These are phyloP conservation scores for Drosera spatulata DNA, from an alignment of 179 eudicot species.

Conservation along the genomic window DNA sequence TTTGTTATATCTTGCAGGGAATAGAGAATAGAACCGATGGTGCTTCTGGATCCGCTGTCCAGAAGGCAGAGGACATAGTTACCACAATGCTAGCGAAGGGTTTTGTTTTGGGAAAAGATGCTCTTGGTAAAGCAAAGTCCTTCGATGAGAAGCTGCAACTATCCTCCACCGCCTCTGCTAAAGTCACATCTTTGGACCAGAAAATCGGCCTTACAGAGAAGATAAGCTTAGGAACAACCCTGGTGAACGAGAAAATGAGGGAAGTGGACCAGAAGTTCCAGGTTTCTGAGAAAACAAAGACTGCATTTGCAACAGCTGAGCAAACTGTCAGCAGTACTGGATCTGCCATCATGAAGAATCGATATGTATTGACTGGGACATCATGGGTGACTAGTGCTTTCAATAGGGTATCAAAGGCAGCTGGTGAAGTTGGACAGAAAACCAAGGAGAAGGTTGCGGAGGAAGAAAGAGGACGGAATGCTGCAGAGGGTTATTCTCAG, in stretches of 20 bases:
- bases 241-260: conserved; percentile 46
- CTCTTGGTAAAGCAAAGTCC: conserved; percentile 50
- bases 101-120: conserved; percentile 53
- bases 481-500: too few relatives aligned
- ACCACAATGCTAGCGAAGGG: conserved; percentile 62
- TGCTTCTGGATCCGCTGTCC: conserved; percentile 20
- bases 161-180: conserved; percentile 45
- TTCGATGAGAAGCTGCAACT: conserved; percentile 60
- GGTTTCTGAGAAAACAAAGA: conserved; percentile 45
- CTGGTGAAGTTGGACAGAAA: conserved; percentile 40
- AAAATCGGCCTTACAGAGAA: conserved; percentile 54
- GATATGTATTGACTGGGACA: conserved; percentile 36
- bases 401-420: conserved; percentile 37
- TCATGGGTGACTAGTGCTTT: conserved; percentile 43
- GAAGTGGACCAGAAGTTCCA: conserved; percentile 50
- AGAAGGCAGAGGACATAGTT: conserved; percentile 63
- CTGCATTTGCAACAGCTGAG: conserved; percentile 38
- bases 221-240: conserved; percentile 41
- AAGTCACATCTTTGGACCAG: conserved; percentile 49
- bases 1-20: too few relatives aligned
- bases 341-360: conserved; percentile 51
- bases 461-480: too few relatives aligned
- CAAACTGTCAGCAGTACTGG: conserved; percentile 45
- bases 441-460: conserved; percentile 34
- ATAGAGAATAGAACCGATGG: too few relatives aligned